Conservation (phyloP, 2,329 filamentous ascomycete genomes). For the Graphilbum ipis-grandicollis region DNA sequence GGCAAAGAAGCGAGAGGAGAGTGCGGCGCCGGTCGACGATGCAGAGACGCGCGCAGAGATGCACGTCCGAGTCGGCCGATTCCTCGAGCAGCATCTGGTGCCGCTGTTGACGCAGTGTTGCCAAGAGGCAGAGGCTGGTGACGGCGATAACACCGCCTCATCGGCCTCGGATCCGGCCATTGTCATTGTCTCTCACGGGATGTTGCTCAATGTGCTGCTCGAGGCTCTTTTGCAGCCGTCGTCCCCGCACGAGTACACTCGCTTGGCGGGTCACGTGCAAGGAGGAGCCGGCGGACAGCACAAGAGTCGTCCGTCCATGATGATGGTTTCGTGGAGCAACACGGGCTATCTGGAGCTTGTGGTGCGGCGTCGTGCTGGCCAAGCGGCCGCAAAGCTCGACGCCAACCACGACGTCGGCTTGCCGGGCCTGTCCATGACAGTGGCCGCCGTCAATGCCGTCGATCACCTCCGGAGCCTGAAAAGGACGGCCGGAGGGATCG, state of each 20-base stretch:
- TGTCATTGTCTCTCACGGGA: slow-evolving; percentile 66
- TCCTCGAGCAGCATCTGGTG: slow-evolving; percentile 46
- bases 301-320: slow-evolving; percentile 10
- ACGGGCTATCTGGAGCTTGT: slow-evolving; percentile 26
- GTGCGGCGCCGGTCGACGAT: slow-evolving; percentile 16
- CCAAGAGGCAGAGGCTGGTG: slow-evolving; percentile 5
- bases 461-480: slow-evolving; percentile 58
- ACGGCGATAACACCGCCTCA: slow-evolving; percentile 2
- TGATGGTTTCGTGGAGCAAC: slow-evolving; percentile 29
- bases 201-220: slow-evolving; percentile 58
- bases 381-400: too few species aligned
- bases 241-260: slow-evolving; percentile 11
- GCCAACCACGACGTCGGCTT: too few species aligned
- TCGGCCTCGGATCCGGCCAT: slow-evolving; percentile 23
- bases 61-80: slow-evolving; percentile 42
- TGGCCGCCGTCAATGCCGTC: slow-evolving; percentile 49
- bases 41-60: slow-evolving; percentile 55
- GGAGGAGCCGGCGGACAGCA: slow-evolving; percentile 5
- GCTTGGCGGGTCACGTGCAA: slow-evolving; percentile 6
- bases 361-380: background rate
- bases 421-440: slow-evolving; percentile 13
- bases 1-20: background rate
- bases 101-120: slow-evolving; percentile 32
- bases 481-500: slow-evolving; percentile 68
- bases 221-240: slow-evolving; percentile 41